Conservation (phyloP, 352 stramenopile genomes). For the Plasmopara muralis region DNA sequence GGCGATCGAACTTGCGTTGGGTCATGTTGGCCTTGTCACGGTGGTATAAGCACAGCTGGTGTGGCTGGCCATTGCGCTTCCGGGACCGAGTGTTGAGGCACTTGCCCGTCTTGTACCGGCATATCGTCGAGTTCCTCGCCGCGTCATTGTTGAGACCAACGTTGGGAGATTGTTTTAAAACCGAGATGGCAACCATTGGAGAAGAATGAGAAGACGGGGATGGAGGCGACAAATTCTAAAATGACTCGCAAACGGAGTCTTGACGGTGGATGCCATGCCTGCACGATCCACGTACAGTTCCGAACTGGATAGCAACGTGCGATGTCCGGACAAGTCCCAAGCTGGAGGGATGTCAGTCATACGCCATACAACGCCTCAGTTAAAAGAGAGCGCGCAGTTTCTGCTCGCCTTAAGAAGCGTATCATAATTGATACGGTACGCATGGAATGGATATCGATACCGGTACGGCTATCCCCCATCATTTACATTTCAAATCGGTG, state of each 20-base stretch:
- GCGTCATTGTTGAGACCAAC: slow-evolving; percentile 14
- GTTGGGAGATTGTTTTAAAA: slow-evolving; percentile 10
- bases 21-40: slow-evolving; percentile 88
- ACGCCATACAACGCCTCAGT: too few relatives aligned
- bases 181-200: slow-evolving; percentile 25
- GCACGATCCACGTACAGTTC: too few relatives aligned
- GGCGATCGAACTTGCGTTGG: slow-evolving; percentile 84
- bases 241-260: slow-evolving; percentile 7
- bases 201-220: neutral
- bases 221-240: slow-evolving; percentile 28
- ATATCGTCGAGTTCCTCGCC: slow-evolving; percentile 28
- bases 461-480: too few relatives aligned
- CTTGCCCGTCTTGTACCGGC: slow-evolving; percentile 86
- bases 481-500: too few relatives aligned
- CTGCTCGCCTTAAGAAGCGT: too few relatives aligned
- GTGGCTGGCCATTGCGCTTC: slow-evolving; percentile 81
- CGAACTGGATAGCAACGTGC: too few relatives aligned
- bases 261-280: neutral
- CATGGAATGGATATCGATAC: too few relatives aligned
- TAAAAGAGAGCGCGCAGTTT: too few relatives aligned
- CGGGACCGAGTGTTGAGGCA: slow-evolving; percentile 73
- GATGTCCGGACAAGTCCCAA: too few relatives aligned
- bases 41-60: slow-evolving; percentile 85
- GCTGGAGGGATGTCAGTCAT: too few relatives aligned
- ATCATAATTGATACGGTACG: too few relatives aligned